These are phyloP conservation scores for Canavalia gladiata DNA, from an alignment of 306 rosid species.

Conservation along the genomic window DNA sequence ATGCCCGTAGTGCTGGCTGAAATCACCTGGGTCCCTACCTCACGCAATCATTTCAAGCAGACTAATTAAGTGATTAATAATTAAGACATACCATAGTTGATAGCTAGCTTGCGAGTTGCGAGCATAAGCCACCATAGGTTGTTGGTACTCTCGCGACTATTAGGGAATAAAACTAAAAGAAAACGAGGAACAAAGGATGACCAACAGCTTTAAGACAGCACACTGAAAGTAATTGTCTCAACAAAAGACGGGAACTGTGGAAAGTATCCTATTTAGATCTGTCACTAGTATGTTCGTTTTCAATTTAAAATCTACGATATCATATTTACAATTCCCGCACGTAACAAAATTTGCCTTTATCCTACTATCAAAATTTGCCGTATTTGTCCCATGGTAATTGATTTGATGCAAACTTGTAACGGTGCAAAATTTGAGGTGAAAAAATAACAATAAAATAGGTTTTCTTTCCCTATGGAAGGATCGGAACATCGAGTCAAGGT, in stretches of 20 bases:
- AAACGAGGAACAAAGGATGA: background rate
- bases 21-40: constrained; percentile 22
- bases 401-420: background rate
- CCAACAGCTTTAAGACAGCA: background rate
- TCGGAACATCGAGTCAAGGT: background rate
- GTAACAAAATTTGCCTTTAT: background rate
- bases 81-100: background rate
- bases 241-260: background rate
- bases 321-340: background rate
- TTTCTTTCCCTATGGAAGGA: background rate
- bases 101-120: background rate
- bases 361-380: background rate
- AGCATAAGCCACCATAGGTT: background rate
- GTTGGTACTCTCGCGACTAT: background rate
- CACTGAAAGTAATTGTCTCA: background rate
- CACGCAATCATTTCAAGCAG: background rate
- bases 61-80: constrained; percentile 17
- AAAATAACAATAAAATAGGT: background rate
- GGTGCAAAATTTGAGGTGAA: background rate
- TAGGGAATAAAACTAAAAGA: background rate
- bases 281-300: background rate
- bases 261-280: constrained; percentile 8
- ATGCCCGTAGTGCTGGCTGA: constrained; percentile 29
- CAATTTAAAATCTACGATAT: background rate
- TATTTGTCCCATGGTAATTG: background rate